These are phyloP conservation scores for Musa balbisiana DNA, from an alignment of 202 grass and related monocot species.

Conservation along the genomic window DNA sequence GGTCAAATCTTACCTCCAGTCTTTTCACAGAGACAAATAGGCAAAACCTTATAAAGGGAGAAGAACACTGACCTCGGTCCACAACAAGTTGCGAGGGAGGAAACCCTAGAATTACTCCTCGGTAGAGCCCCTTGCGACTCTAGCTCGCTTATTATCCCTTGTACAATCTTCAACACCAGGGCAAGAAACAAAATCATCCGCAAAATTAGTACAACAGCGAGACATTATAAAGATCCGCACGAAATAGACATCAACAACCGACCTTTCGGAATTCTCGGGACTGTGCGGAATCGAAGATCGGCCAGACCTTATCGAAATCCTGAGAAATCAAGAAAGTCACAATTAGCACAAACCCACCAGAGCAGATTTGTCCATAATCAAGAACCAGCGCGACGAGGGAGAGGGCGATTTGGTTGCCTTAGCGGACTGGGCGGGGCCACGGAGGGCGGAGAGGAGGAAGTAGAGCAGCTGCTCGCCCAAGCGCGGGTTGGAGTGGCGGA, in stretches of 20 bases:
- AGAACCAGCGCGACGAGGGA: no score
- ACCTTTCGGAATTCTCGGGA: conserved; percentile 99
- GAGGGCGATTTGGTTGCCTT: conserved; percentile 35
- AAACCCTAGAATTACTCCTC: conserved; percentile 98
- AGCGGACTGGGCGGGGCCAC: conserved; percentile 61
- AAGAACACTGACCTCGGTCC: conserved; percentile 61
- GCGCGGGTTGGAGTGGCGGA: conserved; percentile 91
- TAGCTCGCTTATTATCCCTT: conserved; percentile 98
- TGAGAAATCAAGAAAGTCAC: conserved; percentile 19
- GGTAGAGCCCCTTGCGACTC: conserved; percentile 89
- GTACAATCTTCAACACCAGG: conserved; percentile 57
- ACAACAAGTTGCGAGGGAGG: conserved; percentile 89
- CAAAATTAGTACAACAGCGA: conserved; percentile 17
- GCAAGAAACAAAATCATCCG: conserved; percentile 13
- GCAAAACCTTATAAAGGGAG: neutral
- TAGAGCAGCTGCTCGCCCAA: conserved; percentile 97
- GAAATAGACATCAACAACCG: neutral
- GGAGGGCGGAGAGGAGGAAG: conserved; percentile 92
- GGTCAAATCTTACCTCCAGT: neutral
- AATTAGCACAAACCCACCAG: neutral
- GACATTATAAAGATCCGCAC: neutral
- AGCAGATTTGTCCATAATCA: neutral
- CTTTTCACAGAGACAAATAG: neutral
- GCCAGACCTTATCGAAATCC: conserved; percentile 99
- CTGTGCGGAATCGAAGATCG: conserved; percentile 88